Base-by-base conservation (phyloP, 2,329 filamentous ascomycete genomes). In the Pestalotiopsis sp. region DNA sequence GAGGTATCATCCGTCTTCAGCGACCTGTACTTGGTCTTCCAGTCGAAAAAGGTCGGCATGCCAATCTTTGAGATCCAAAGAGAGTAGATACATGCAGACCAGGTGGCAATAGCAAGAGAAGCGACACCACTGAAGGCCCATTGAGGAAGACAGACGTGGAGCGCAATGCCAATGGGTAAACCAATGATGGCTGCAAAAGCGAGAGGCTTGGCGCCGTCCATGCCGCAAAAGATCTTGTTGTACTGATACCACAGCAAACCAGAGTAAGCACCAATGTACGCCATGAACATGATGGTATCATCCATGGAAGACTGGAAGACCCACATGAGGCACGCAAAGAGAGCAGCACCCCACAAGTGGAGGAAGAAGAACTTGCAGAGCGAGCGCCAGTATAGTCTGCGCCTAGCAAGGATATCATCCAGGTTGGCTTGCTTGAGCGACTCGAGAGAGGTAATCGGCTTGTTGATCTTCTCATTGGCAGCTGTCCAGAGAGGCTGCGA, bases 311-410 rank as follows among this genome's bases (percentile, higher is more conserved):
- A 23, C 23, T 45, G 41, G 20, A 64, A 64, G 20, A 36, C 39
- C 62, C 62, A 64, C 62, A 64, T 64, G 20, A 64, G 62, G 20
- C 31, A 36, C 4, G 62, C 62, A 39, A 64, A 64, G 41, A 64
- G 20, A 9, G 62, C 20, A 31, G 62, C 62, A 9, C 62, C 62
- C 62, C 62, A 64, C n/a, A 52, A 7, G 62, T 64, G 62, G 9
- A 64, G 38, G 38, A 64, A 64, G 62, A 64, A 64, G 39, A 64
- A 52, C 41, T 64, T 64, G 62, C 38, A 64, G 39, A 64, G 62
- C 39, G 62, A 64, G 9, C 62, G n/a, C 62, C 62, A 64, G 39
- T 64, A 64, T 4, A 64, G 62, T 20, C 38, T 45, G 23, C 62
- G 62, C 11, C 62, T 45, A 7, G 62, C 62, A 52, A 45, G 62